phyloP scores from a whole-genome alignment of 257 asterid genomes.

The Lycium barbarum region DNA sequence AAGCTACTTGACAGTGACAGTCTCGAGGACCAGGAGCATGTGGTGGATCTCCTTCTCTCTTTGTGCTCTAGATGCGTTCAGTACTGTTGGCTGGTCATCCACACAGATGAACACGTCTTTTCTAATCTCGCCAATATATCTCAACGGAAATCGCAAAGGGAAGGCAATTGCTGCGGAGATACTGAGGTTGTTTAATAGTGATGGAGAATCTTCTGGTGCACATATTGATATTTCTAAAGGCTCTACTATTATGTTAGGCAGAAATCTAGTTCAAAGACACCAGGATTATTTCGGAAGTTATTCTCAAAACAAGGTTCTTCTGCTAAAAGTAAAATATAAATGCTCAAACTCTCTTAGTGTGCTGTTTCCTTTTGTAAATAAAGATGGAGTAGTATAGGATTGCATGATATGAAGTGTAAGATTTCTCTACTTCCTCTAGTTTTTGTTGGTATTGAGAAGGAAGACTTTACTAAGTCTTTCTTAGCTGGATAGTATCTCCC shows the following conservation, averaged over 20 bases:
- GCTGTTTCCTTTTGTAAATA: slow-evolving; percentile 22
- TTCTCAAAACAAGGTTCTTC: slow-evolving; percentile 6
- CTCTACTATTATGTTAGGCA: neutral
- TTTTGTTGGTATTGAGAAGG: neutral
- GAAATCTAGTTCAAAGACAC: slow-evolving; percentile 1
- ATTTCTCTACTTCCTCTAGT: neutral
- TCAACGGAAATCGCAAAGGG: slow-evolving; percentile 82
- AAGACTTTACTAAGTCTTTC: neutral
- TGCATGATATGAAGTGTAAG: neutral
- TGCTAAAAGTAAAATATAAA: slow-evolving; percentile 10
- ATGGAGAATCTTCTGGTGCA: neutral
- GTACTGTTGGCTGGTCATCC: slow-evolving; percentile 82
- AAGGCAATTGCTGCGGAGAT: slow-evolving; percentile 89
- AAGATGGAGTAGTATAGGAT: neutral
- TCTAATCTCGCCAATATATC: slow-evolving; percentile 80
- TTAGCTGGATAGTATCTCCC: neutral
- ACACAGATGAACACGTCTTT: slow-evolving; percentile 71
- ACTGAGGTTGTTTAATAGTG: slow-evolving; percentile 53
- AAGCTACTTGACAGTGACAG: slow-evolving; percentile 55
- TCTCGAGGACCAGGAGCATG: slow-evolving; percentile 88
- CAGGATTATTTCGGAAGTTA: slow-evolving; percentile 13
- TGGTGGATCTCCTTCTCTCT: slow-evolving; percentile 77
- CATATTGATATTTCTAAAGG: neutral
- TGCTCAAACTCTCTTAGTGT: neutral
- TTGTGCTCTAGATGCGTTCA: slow-evolving; percentile 67